A percentile compares a stretch with the other conserved stretches of the same genome.
Evolutionary conservation across 75 land plant species (phyloP).

Genomic region (Selaginella tamariscina): DNA sequence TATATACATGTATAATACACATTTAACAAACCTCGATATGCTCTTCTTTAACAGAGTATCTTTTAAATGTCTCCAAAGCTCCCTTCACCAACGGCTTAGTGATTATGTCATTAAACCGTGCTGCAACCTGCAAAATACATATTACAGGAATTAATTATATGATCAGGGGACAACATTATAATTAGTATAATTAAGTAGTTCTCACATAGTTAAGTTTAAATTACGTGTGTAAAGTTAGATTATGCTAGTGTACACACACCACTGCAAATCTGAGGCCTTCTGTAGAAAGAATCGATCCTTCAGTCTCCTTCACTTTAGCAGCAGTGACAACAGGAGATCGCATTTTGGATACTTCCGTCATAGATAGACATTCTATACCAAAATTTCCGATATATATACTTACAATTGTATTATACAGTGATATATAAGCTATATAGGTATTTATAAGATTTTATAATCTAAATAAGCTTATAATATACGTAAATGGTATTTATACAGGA

Average conservation of each 20-base stretch:
- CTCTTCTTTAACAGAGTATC: slow-evolving; percentile 61
- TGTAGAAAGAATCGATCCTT: slow-evolving; percentile 42
- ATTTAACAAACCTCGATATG: slow-evolving; percentile 44
- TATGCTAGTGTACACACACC: slow-evolving; percentile 37
- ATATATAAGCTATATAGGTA: no score
- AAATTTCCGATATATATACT: no score
- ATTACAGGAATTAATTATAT: no score
- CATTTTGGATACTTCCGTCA: no score
- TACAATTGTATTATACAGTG: no score
- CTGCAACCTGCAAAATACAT: slow-evolving; percentile 55
- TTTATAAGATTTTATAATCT: no score
- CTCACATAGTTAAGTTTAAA: no score
- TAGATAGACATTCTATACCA: no score
- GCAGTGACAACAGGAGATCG: no score
- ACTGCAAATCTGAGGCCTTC: slow-evolving; percentile 76
- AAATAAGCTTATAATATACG: no score
- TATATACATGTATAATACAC: not conserved
- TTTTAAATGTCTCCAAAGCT: slow-evolving; percentile 70
- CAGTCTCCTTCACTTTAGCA: slow-evolving; percentile 37
- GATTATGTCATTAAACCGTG: slow-evolving; percentile 81
- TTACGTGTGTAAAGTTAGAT: no score
- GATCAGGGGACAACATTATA: not conserved
- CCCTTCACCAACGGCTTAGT: slow-evolving; percentile 72
- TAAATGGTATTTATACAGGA: no score
- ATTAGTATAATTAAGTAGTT: not conserved